phyloP scores from a whole-genome alignment of 352 stramenopile species.

The Globisporangium cylindrosporum region DNA sequence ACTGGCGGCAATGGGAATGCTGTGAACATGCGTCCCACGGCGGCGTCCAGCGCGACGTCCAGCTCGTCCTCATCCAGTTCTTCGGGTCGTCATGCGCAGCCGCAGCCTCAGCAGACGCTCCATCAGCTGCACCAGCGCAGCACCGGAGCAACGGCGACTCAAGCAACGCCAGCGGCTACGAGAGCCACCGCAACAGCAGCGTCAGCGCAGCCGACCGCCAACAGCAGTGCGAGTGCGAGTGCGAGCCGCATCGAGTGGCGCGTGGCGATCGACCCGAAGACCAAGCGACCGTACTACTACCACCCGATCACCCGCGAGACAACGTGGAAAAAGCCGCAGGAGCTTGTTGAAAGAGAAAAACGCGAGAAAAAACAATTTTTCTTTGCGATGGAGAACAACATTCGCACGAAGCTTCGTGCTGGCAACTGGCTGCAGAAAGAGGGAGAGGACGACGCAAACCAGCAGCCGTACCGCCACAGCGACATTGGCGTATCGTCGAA shows the following conservation, averaged over 20 bases:
- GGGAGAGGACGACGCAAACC: constrained; percentile 21
- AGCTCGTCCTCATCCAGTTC: not conserved
- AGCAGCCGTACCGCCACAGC: constrained; percentile 17
- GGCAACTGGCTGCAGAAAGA: constrained; percentile 57
- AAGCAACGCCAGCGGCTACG: not conserved
- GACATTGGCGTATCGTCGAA: constrained; percentile 18
- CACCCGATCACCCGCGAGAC: constrained; percentile 94
- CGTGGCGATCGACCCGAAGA: constrained; percentile 77
- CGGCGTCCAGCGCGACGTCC: constrained; percentile 16
- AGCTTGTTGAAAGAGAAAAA: constrained; percentile 76
- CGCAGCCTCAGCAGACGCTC: constrained; percentile 22
- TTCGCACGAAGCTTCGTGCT: constrained; percentile 80
- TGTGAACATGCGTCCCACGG: not conserved
- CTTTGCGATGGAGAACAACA: constrained; percentile 96
- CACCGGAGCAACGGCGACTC: constrained; percentile 10
- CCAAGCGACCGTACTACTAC: constrained; percentile 97
- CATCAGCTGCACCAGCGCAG: constrained; percentile 25
- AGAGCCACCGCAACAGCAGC: constrained; percentile 11
- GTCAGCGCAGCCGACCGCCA: not conserved
- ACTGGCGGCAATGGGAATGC: not conserved
- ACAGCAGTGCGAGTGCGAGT: constrained; percentile 11
- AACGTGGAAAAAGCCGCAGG: constrained; percentile 95
- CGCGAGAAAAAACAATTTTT: constrained; percentile 91
- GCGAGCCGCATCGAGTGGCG: constrained; percentile 58
- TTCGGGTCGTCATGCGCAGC: not conserved